Percentiles rank a stretch among this genome's conserved stretches.
Conservation (phyloP, 768 basidiomycete genomes). For the Lentinula boryana region DNA sequence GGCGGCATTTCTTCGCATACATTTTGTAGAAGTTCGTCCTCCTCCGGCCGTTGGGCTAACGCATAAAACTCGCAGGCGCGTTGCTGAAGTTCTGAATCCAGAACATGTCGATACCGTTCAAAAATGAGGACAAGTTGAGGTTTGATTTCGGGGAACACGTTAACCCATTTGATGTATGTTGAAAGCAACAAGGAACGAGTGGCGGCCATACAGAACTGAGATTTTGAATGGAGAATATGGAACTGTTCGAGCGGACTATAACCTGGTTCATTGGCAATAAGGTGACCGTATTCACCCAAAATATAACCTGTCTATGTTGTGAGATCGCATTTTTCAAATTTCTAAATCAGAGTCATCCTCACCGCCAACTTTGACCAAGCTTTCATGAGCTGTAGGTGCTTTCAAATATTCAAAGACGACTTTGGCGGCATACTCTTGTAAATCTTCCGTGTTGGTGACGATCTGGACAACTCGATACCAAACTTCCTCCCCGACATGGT, state of each 20-base stretch:
- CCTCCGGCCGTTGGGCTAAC: slow-evolving; percentile 76
- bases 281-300: slow-evolving; percentile 95
- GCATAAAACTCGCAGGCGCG: slow-evolving; percentile 97
- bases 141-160: slow-evolving; percentile 98
- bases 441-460: slow-evolving; percentile 95
- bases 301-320: slow-evolving; percentile 65
- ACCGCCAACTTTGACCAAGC: slow-evolving; percentile 95
- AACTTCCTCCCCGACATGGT: slow-evolving; percentile 98
- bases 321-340: neutral
- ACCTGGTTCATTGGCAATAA: slow-evolving; percentile 92
- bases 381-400: slow-evolving; percentile 82
- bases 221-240: slow-evolving; percentile 87
- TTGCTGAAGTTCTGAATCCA: slow-evolving; percentile 96
- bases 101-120: slow-evolving; percentile 94
- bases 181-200: slow-evolving; percentile 91
- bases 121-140: slow-evolving; percentile 90
- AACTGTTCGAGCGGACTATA: slow-evolving; percentile 95
- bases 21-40: slow-evolving; percentile 89
- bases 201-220: slow-evolving; percentile 87
- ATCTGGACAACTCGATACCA: slow-evolving; percentile 99
- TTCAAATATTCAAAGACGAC: slow-evolving; percentile 88
- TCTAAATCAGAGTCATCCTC: slow-evolving; percentile 15
- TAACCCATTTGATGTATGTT: slow-evolving; percentile 99
- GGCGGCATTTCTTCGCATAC: slow-evolving; percentile 99
- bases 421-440: slow-evolving; percentile 93